Conservation (phyloP, 2,329 filamentous ascomycete genomes). For the Phaeomoniella chlamydospora region DNA sequence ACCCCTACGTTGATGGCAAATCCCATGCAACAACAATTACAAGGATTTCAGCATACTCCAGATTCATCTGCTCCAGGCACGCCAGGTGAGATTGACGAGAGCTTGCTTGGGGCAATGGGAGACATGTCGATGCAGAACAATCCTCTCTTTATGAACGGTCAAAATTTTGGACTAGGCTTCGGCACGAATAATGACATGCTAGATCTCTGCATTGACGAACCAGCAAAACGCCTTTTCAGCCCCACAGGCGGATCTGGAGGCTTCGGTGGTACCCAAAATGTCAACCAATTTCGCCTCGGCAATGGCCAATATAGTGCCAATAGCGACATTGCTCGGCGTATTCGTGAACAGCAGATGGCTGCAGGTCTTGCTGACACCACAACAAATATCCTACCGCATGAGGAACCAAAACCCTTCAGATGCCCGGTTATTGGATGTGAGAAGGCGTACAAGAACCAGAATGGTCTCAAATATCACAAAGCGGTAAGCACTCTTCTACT, state of each 20-base stretch:
- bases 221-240: constrained; percentile 84
- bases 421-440: constrained; percentile 97
- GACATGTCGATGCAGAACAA: constrained; percentile 44
- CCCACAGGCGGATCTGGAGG: constrained; percentile 52
- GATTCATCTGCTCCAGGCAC: constrained; percentile 57
- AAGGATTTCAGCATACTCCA: constrained; percentile 40
- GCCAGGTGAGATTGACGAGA: constrained; percentile 61
- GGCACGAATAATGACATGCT: constrained; percentile 37
- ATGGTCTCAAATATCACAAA: constrained; percentile 85
- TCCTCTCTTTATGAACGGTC: constrained; percentile 22
- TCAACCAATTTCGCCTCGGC: constrained; percentile 61
- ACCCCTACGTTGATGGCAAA: constrained; percentile 80
- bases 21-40: constrained; percentile 45
- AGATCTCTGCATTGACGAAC: constrained; percentile 69
- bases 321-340: constrained; percentile 55
- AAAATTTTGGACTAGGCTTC: constrained; percentile 25
- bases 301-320: constrained; percentile 63
- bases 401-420: constrained; percentile 95
- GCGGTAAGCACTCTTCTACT: constrained; percentile 40
- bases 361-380: constrained; percentile 37
- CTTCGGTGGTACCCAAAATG: constrained; percentile 45
- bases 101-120: constrained; percentile 48
- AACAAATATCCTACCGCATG: constrained; percentile 39
- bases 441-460: constrained; percentile 99
- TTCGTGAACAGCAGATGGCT: constrained; percentile 50